phyloP scores from a whole-genome alignment of 2,329 filamentous ascomycete species.

The Xylaria multiplex region DNA sequence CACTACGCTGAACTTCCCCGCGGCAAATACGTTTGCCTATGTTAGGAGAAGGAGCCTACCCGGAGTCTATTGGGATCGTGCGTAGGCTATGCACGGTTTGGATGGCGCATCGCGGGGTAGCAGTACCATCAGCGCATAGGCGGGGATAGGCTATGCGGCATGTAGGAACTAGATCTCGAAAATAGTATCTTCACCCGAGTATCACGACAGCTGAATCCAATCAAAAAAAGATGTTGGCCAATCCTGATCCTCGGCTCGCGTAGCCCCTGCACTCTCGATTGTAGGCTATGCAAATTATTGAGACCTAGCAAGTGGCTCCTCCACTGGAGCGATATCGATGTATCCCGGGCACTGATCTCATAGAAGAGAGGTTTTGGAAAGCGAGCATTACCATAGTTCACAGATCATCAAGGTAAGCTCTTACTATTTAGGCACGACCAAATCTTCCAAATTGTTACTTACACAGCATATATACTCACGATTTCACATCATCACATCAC shows the following conservation, averaged over 20 bases:
- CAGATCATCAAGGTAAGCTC: not conserved
- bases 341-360: not conserved
- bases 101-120: not conserved
- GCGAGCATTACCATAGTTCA: not conserved
- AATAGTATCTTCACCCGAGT: not conserved
- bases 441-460: not conserved
- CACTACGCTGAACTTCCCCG: not conserved
- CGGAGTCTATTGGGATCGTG: not conserved
- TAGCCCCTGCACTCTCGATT: not conserved
- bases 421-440: not conserved
- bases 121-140: not conserved
- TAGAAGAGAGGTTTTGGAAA: not conserved
- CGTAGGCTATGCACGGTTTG: not conserved
- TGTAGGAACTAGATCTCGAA: not conserved
- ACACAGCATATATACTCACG: not conserved
- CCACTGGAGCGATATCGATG: not conserved
- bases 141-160: slow-evolving; percentile 5
- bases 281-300: slow-evolving; percentile 1
- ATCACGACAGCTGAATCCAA: not conserved
- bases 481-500: not conserved
- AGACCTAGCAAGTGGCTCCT: not conserved
- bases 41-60: not conserved
- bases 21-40: not conserved
- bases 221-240: not conserved
- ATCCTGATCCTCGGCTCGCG: not conserved